These are phyloP conservation scores for Diversispora epigaea DNA, from an alignment of 192 early-diverging fungal species.

Conservation along the genomic window DNA sequence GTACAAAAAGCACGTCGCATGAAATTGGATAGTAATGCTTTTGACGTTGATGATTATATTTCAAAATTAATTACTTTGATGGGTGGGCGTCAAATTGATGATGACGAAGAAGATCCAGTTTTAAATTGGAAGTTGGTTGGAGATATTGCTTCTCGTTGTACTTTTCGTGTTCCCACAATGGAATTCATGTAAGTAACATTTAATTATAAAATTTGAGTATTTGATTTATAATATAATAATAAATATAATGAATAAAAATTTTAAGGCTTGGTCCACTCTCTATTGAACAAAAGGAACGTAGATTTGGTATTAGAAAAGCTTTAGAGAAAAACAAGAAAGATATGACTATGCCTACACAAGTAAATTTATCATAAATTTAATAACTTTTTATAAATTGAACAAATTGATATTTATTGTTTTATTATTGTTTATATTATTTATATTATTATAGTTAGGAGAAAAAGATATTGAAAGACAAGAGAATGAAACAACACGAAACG, in stretches of 20 bases:
- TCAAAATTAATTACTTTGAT: conserved; percentile 56
- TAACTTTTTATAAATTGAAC: neutral
- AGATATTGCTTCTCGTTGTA: conserved; percentile 50
- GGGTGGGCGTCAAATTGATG: conserved; percentile 49
- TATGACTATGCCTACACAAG: conserved; percentile 41
- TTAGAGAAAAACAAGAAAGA: conserved; percentile 50
- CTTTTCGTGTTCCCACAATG: conserved; percentile 61
- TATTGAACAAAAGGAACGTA: conserved; percentile 55
- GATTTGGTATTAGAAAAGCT: conserved; percentile 31
- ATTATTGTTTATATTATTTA: too few relatives aligned
- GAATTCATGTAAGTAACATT: conserved; percentile 69
- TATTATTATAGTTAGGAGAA: conserved; percentile 50
- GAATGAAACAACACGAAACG: conserved; percentile 85
- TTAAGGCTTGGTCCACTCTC: conserved; percentile 69
- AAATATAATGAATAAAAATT: conserved; percentile 21
- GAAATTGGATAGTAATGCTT: conserved; percentile 68
- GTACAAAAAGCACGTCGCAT: conserved; percentile 77
- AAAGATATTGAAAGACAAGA: conserved; percentile 74
- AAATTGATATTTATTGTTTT: neutral
- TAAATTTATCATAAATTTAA: neutral
- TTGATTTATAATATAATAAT: neutral
- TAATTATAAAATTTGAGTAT: neutral
- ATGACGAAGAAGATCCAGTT: conserved; percentile 41
- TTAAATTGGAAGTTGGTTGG: conserved; percentile 68
- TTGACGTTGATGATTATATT: conserved; percentile 79